Conservation (phyloP, 805 yeast species). For the Teunomyces kruisii region DNA sequence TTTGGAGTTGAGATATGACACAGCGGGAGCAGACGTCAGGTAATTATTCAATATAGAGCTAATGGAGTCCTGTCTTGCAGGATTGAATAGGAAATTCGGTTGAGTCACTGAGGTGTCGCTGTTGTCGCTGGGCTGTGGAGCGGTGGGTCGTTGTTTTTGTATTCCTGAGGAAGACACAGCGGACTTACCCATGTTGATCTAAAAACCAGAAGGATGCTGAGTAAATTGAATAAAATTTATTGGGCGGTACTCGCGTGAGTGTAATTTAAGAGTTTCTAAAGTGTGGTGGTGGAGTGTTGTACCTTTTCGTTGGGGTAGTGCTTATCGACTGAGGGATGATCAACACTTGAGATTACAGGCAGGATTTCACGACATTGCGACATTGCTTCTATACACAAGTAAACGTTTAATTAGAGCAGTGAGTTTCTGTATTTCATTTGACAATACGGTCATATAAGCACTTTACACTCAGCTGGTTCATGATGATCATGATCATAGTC, state of each 20-base stretch:
- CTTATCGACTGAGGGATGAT: constrained; percentile 5
- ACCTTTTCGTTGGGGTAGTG: not conserved
- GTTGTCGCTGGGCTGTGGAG: constrained; percentile 3
- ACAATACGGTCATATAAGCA: too few species aligned
- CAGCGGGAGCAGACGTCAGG: constrained; percentile 9
- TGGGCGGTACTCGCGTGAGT: not conserved
- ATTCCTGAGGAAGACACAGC: constrained; percentile 4
- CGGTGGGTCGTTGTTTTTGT: constrained; percentile 1
- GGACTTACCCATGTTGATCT: constrained; percentile 2
- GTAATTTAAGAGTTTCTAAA: not conserved
- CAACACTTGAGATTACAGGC: not conserved
- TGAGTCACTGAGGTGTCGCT: constrained; percentile 8
- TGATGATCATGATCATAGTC: not conserved
- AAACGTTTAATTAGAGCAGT: too few species aligned
- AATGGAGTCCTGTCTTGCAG: constrained; percentile 31
- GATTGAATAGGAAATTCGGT: constrained; percentile 23
- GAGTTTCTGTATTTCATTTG: too few species aligned
- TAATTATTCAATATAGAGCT: constrained; percentile 24
- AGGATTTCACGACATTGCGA: not conserved
- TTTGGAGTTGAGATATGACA: constrained; percentile 1
- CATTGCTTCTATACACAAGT: not conserved
- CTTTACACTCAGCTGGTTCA: too few species aligned
- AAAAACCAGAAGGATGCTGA: not conserved
- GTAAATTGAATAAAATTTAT: not conserved
- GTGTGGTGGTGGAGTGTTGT: not conserved